These are phyloP conservation scores for Penicillium sp. DNA, from an alignment of 2,329 filamentous ascomycete genomes.

Conservation along the genomic window DNA sequence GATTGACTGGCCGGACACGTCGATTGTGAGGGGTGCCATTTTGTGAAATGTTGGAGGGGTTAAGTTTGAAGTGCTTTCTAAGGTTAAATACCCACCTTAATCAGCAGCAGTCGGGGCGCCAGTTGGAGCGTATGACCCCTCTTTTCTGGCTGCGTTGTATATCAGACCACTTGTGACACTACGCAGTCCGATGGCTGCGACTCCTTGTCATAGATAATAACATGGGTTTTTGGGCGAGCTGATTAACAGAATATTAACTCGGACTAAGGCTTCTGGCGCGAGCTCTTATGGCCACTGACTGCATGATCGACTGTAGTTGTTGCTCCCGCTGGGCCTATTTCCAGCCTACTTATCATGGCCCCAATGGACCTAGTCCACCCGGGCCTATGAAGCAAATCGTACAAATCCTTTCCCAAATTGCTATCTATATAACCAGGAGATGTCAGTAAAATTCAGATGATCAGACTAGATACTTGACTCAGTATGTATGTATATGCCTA, in stretches of 20 bases:
- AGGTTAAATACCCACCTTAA: neutral
- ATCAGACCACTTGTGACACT: neutral
- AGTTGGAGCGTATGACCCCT: neutral
- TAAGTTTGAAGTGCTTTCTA: neutral
- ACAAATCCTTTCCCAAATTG: neutral
- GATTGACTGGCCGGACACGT: conserved; percentile 11
- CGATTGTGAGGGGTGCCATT: conserved; percentile 18
- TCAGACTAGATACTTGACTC: neutral
- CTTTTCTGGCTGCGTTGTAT: neutral
- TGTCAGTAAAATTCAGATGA: neutral
- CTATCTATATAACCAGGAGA: neutral
- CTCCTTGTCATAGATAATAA: too few species aligned
- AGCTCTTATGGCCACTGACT: too few species aligned
- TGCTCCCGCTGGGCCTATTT: too few species aligned
- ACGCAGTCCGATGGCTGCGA: too few species aligned
- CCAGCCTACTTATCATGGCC: too few species aligned
- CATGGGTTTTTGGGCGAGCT: too few species aligned
- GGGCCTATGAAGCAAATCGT: neutral
- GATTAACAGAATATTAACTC: too few species aligned
- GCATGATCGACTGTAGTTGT: too few species aligned
- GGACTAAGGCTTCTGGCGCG: too few species aligned
- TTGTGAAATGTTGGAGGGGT: neutral
- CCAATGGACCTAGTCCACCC: too few species aligned
- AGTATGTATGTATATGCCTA: too few species aligned
- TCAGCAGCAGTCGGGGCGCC: neutral